Evolutionary conservation across 1,284 basidiomycete species (phyloP), one percentile per base, ranked within the genome.

Genomic region (Paramarasmius palmivorus): DNA sequence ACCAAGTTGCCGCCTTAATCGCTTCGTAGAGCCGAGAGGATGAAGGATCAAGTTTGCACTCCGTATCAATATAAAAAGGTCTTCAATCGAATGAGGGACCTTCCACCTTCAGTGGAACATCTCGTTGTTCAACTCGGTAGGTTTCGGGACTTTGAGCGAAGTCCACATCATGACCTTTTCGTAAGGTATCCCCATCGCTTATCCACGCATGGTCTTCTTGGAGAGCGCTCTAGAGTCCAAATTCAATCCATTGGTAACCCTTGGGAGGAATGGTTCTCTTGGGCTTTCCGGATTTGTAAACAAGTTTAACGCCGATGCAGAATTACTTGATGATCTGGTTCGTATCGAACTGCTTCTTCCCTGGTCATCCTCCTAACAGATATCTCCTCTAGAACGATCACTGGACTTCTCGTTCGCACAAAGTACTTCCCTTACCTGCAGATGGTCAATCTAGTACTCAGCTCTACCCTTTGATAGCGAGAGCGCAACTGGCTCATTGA

Each of bases 401-500:
- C 63, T 95, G 92, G 92, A 93, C 92, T 9, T 83, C 91, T 22
- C 86, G 86, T 57, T 67, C 72, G 3, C 93, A 95, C 69, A 95
- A 92, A 75, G 88, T 86, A 49, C 17, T 58, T 52, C 4, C 38
- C 22, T 26, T 26, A 47, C 5, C 20, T 22, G 22, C 2, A 10
- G 26, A 20, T 7, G 47, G 26, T 54, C 6, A 20, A 4, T 51
- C 15, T 46, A 19, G 49, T n/a, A 38, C 45, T 49, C 40, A 17
- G 42, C 40, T 32, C 17, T 15, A 10, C n/a, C 26, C 22, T 50
- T 34, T 37, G 39, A 38, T 59, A 97, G 86, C 78, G 81, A 71
- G 96, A 98, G 69, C 86, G 96, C 49, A 98, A 98, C 68, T 88
- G 85, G 85, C 78, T 98, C 15, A 83, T 99, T 34, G 79, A 89